Evolutionary conservation across 306 rosid species (phyloP).

Genomic region (Casuarina glauca): DNA sequence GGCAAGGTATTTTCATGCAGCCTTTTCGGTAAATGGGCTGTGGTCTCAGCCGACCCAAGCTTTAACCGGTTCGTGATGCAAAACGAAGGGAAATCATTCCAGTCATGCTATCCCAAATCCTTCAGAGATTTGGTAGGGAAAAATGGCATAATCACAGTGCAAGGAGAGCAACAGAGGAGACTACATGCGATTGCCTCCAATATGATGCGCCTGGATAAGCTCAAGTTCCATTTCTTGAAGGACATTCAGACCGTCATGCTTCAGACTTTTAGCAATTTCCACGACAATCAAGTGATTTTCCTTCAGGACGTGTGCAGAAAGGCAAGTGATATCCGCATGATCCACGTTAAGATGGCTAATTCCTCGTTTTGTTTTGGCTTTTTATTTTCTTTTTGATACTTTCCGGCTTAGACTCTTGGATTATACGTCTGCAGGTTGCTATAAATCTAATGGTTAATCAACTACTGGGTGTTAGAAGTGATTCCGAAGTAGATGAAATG

Average conservation of each 20-base stretch:
- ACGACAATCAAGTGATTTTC: slow-evolving; percentile 56
- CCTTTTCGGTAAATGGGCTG: slow-evolving; percentile 81
- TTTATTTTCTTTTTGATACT: not conserved
- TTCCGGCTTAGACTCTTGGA: not conserved
- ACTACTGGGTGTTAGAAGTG: slow-evolving; percentile 71
- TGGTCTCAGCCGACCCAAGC: slow-evolving; percentile 82
- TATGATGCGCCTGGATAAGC: slow-evolving; percentile 80
- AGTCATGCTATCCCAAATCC: slow-evolving; percentile 85
- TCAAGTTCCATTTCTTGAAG: slow-evolving; percentile 61
- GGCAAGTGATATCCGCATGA: slow-evolving; percentile 32
- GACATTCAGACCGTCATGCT: slow-evolving; percentile 70
- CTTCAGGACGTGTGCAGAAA: slow-evolving; percentile 91
- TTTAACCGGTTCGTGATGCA: slow-evolving; percentile 91
- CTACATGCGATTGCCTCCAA: slow-evolving; percentile 86
- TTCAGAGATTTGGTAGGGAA: slow-evolving; percentile 91
- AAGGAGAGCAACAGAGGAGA: slow-evolving; percentile 86
- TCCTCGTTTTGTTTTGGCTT: not conserved
- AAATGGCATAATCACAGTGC: slow-evolving; percentile 89
- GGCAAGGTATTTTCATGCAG: slow-evolving; percentile 87
- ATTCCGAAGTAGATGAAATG: slow-evolving; percentile 72
- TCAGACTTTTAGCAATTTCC: slow-evolving; percentile 56
- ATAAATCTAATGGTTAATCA: slow-evolving; percentile 91
- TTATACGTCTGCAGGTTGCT: slow-evolving; percentile 53
- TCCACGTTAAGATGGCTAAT: not conserved
- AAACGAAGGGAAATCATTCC: slow-evolving; percentile 76